phyloP scores from a whole-genome alignment of 345 rosid genomes.

The Hypericum androsaemum region DNA sequence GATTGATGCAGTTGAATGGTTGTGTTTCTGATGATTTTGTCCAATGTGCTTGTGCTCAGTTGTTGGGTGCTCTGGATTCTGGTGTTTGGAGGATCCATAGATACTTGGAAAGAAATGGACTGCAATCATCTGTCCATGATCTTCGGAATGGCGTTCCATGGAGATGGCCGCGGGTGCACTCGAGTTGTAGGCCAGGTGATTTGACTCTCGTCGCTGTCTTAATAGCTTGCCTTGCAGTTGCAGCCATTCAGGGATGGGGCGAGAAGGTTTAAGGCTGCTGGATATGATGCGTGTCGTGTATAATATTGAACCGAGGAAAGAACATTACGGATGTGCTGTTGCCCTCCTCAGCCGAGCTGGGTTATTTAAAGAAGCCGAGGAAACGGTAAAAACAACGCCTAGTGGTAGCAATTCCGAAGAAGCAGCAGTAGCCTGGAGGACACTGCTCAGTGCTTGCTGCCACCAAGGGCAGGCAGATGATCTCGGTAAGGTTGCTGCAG shows the following conservation, averaged over 20 bases:
- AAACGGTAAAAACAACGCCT: slow-evolving; percentile 19
- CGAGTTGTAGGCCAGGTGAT: slow-evolving; percentile 25
- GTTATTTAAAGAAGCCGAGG: slow-evolving; percentile 22
- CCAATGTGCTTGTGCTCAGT: slow-evolving; percentile 28
- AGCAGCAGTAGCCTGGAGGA: slow-evolving; percentile 34
- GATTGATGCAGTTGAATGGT: slow-evolving; percentile 21
- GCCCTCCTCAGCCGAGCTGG: slow-evolving; percentile 25
- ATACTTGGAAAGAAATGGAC: slow-evolving; percentile 12
- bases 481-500: slow-evolving; percentile 25
- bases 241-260: slow-evolving; percentile 22
- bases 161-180: slow-evolving; percentile 22
- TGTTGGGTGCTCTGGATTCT: slow-evolving; percentile 26
- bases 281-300: slow-evolving; percentile 22
- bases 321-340: slow-evolving; percentile 25
- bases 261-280: slow-evolving; percentile 23
- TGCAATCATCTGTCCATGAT: slow-evolving; percentile 19
- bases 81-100: slow-evolving; percentile 33
- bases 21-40: slow-evolving; percentile 24
- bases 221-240: slow-evolving; percentile 28
- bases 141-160: slow-evolving; percentile 32
- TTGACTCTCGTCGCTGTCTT: slow-evolving; percentile 24
- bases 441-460: slow-evolving; percentile 22
- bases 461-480: slow-evolving; percentile 12
- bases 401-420: slow-evolving; percentile 15
- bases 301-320: slow-evolving; percentile 22